phyloP scores from a whole-genome alignment of 441 rosid species.

The Croton laevigatus region DNA sequence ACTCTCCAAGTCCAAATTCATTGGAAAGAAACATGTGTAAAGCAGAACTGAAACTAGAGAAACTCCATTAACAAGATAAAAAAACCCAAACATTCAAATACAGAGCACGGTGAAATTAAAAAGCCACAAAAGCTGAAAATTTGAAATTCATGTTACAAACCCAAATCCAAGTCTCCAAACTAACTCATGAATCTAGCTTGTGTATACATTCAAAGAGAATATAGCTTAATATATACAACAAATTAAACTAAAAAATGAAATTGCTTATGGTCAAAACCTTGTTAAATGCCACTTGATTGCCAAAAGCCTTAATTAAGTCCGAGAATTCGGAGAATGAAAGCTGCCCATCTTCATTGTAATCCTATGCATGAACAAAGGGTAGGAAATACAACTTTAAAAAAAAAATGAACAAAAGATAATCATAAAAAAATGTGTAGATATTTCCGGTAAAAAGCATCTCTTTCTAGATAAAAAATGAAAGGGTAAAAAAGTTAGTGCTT shows the following conservation, averaged over 20 bases:
- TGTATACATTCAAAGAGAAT: not conserved
- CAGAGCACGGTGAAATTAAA: not conserved
- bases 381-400: constrained; percentile 10
- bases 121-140: constrained; percentile 1
- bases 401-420: not conserved
- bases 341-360: constrained; percentile 77
- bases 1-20: constrained; percentile 2
- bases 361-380: constrained; percentile 39
- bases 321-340: constrained; percentile 84
- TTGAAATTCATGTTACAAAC: not conserved
- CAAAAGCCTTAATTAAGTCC: constrained; percentile 75
- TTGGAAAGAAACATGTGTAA: constrained; percentile 1
- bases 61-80: constrained; percentile 1
- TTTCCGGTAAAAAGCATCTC: not conserved
- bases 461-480: not conserved
- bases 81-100: constrained; percentile 11
- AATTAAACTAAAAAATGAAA: constrained; percentile 3
- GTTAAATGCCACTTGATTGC: constrained; percentile 67
- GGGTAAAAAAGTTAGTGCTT: not conserved
- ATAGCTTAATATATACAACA: not conserved
- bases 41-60: not conserved
- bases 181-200: constrained; percentile 2
- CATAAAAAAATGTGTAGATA: not conserved
- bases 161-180: constrained; percentile 5
- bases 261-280: constrained; percentile 49